These are phyloP conservation scores for Trichoderma sp. DNA, from an alignment of 2,329 filamentous ascomycete genomes.

Conservation along the genomic window DNA sequence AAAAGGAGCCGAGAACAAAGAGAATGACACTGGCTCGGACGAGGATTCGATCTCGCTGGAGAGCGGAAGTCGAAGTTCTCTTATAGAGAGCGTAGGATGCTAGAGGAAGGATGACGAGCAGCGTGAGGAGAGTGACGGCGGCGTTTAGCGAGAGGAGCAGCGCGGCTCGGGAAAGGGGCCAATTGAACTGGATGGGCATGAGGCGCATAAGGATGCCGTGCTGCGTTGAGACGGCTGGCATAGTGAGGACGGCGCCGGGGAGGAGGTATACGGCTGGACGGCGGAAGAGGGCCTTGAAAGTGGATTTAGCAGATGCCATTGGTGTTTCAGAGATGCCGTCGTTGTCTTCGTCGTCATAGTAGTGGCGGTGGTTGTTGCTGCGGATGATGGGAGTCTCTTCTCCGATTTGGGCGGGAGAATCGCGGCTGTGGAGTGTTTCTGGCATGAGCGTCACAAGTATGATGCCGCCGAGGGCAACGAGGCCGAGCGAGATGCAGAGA, in stretches of 20 bases:
- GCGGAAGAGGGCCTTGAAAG: conserved; percentile 27
- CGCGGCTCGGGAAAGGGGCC: conserved; percentile 30
- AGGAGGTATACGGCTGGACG: conserved; percentile 31
- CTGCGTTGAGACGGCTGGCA: conserved; percentile 31
- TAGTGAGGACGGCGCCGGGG: conserved; percentile 31
- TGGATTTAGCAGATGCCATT: neutral
- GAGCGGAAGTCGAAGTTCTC: neutral
- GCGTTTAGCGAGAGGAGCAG: conserved; percentile 32
- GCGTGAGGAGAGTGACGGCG: conserved; percentile 29
- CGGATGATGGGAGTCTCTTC: neutral
- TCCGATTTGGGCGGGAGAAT: neutral
- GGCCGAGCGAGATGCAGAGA: conserved; percentile 29
- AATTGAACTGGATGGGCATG: conserved; percentile 34
- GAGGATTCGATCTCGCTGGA: conserved; percentile 27
- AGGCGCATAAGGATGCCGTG: conserved; percentile 31
- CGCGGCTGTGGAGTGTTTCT: conserved; percentile 27
- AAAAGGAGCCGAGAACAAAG: conserved; percentile 32
- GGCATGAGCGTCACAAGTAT: conserved; percentile 29
- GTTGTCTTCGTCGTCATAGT: neutral
- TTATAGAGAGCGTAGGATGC: conserved; percentile 25
- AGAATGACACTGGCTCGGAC: conserved; percentile 30
- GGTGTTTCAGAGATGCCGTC: neutral
- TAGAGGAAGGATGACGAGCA: conserved; percentile 31
- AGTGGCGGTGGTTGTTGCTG: neutral
- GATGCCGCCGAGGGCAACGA: conserved; percentile 28